Percentiles rank a stretch among this genome's conserved stretches.
Evolutionary conservation across 2,329 filamentous ascomycete species (phyloP).

Genomic region (Penicillium sp.): DNA sequence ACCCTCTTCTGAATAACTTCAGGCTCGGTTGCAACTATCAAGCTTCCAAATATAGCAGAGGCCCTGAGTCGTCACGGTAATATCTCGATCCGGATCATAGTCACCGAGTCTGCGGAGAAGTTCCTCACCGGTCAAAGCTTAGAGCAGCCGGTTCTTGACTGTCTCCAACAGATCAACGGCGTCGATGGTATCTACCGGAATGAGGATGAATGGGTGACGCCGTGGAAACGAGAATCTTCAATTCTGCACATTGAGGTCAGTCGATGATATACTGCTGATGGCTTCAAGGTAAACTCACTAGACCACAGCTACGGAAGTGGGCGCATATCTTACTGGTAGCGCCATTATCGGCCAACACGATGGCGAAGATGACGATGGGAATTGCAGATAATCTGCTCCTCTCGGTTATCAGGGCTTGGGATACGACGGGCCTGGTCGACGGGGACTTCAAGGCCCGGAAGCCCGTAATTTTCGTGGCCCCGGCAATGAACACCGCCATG

Average conservation of each 20-base stretch:
- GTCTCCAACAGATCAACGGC: conserved; percentile 58
- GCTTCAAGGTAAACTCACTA: background rate
- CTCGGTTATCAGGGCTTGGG: conserved; percentile 81
- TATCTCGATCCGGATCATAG: conserved; percentile 77
- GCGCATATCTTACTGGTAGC: conserved; percentile 75
- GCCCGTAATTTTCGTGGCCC: conserved; percentile 69
- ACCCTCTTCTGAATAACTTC: background rate
- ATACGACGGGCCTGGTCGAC: conserved; percentile 62
- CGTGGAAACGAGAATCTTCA: conserved; percentile 71
- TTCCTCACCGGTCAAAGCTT: conserved; percentile 72
- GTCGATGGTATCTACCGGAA: conserved; percentile 80
- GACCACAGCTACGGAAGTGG: conserved; percentile 62
- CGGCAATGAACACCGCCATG: conserved; percentile 88
- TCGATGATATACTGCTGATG: background rate
- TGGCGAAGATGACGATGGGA: conserved; percentile 78
- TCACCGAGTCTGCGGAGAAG: conserved; percentile 67
- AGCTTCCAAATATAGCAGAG: conserved; percentile 63
- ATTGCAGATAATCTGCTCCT: conserved; percentile 70
- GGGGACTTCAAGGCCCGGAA: conserved; percentile 33
- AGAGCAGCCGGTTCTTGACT: conserved; percentile 68
- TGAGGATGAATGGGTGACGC: conserved; percentile 73
- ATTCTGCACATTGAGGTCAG: conserved; percentile 78
- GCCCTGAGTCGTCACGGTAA: conserved; percentile 41
- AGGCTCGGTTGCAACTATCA: conserved; percentile 65
- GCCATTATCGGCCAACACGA: conserved; percentile 75